phyloP scores from a whole-genome alignment of 2,329 filamentous ascomycete genomes.

The Monosporascus sp. region DNA sequence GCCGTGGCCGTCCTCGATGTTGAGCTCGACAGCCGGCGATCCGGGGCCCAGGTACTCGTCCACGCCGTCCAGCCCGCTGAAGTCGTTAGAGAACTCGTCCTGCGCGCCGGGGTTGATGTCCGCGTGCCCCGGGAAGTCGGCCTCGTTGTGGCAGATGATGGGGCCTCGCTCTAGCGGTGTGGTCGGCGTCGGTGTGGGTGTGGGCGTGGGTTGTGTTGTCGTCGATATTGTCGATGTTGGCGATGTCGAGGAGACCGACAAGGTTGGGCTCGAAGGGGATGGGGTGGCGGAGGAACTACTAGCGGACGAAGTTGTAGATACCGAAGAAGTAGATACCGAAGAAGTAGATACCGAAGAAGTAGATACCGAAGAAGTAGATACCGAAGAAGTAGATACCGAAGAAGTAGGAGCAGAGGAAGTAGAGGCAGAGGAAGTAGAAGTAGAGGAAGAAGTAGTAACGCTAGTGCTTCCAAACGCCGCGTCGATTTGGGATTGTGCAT shows the following conservation, averaged over 20 bases:
- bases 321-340: too few relatives aligned
- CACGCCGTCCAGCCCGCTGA: slow-evolving; percentile 1
- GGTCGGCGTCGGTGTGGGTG: not conserved
- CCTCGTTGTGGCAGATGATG: slow-evolving; percentile 11
- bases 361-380: not conserved
- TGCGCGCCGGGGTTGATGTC: slow-evolving; percentile 6
- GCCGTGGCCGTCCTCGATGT: slow-evolving; percentile 1
- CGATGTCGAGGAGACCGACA: not conserved
- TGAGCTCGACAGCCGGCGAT: not conserved
- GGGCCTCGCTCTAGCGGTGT: slow-evolving; percentile 5
- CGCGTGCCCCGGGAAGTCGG: slow-evolving; percentile 12
- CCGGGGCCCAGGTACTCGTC: not conserved
- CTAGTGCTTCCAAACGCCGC: not conserved
- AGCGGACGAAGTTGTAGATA: too few relatives aligned
- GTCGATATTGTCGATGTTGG: not conserved
- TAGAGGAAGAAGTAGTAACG: not conserved
- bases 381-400: not conserved
- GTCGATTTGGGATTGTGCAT: slow-evolving; percentile 3
- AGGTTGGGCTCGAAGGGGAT: not conserved
- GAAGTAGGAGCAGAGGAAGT: not conserved
- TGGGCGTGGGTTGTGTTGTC: too few relatives aligned
- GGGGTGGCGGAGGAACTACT: not conserved
- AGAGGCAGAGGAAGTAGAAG: not conserved
- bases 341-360: too few relatives aligned
- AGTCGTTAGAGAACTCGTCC: slow-evolving; percentile 2